Base-by-base conservation (phyloP, 1,284 basidiomycete genomes). In the Microbotryum scabiosae region DNA sequence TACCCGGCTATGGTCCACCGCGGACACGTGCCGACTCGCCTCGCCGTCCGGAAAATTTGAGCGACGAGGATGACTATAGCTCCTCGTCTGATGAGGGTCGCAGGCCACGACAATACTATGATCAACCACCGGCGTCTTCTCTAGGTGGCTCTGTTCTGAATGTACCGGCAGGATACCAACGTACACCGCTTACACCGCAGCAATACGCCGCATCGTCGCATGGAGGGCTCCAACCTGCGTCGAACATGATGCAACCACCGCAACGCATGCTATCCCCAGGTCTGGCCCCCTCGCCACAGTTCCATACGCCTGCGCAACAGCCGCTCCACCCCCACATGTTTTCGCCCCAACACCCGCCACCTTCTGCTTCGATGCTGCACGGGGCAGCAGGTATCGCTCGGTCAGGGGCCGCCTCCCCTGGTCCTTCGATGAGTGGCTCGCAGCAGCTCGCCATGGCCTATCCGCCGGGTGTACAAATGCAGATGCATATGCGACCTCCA, bases 1-100 rank as follows among this genome's bases (percentile, higher is more conserved):
- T 67, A 5, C 66, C 66, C 0, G 63, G 63, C 3, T 67, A 67
- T 51, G 66, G 66, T 3, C 66, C 66, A 1, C 66, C 66, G 0
- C 52, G 66, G 3, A 67, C 66, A 0, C 53, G 46, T 0, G 32
- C 60, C 2, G 66, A 67, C 30, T 47, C 43, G 3, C 30, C 59
- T 3, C 36, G 57, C 26, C 28, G 30, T 7, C 25, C 43, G 9
- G 28, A 10, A 46, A 3, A 20, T 54, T 10, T n/a, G 32, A 14
- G 21, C 23, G 43, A 21, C 49, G 51, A 52, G n/a, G 51, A 52
- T n/a, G 51, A 52, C 20, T 25, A 52, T 30, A 52, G 51, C 51
- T 52, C 51, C n/a, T 52, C 51, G 20, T 25, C 51, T n/a, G 25
- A 52, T 18, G 51, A 43, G 2, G 49, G 20, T 8, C 55, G 41